Base-by-base conservation (phyloP, 129 eudicot genomes). In the Logfia minima region DNA sequence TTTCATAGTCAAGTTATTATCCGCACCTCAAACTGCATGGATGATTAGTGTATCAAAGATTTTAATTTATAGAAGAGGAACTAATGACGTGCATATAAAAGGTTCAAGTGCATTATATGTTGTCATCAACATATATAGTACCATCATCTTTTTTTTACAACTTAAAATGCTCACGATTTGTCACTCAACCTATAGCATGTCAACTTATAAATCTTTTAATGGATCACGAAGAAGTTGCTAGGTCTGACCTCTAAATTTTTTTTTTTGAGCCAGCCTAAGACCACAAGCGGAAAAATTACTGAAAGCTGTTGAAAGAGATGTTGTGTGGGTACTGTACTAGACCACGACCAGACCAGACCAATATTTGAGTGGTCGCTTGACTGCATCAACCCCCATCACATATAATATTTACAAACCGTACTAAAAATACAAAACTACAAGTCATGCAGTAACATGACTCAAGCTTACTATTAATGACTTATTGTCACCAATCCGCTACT, bases 381-480 rank as follows among this genome's bases (percentile, higher is more conserved):
- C 19, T 34, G 43, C 24, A n/a, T 35, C 43, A 41, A 68, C 7
- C 29, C 52, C 14, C 55, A 18, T 8, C 10, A 59, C 7, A 67
- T 35, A 71, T 71, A 71, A 52, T 41, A 5, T 71, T 71, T 17
- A 7, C 64, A 28, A 10, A 22, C 18, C 2, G 3, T 48, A 26
- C 17, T 71, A 8, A n/a, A 51, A 16, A 31, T 52, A 52, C 75
- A 48, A 71, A 29, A 71, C 63, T 52, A 71, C 48, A 64, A 64
- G 8, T 29, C 21, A 3, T 28, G 39, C n/a, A 13, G 69, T 26
- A 64, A 64, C 68, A 64, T 64, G n/a, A 16, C 22, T 16, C 26
- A 21, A 58, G 26, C 63, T 14, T 48, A 48, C 55, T 14, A 48
- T 48, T 48, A 13, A 14, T 48, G 18, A 48, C 55, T 48, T 48